phyloP scores from a whole-genome alignment of 768 basidiomycete species.

The Mycena rosella region DNA sequence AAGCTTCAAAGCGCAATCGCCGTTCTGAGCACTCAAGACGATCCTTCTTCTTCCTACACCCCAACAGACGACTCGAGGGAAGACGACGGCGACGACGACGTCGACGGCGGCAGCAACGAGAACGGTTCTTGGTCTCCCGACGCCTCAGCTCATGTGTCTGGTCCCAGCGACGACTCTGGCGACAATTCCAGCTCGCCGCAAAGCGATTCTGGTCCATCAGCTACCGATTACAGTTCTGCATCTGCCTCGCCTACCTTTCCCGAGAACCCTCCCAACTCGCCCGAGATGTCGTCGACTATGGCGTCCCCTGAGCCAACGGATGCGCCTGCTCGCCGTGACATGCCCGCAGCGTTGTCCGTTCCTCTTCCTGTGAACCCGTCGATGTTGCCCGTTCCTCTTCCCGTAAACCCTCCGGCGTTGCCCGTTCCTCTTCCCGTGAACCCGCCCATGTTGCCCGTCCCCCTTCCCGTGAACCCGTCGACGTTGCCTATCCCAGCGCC shows the following conservation, averaged over 20 bases:
- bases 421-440: not conserved
- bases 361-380: not conserved
- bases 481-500: not conserved
- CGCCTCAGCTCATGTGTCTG: not conserved
- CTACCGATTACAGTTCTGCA: slow-evolving; percentile 15
- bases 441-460: not conserved
- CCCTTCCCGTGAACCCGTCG: not conserved
- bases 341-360: not conserved
- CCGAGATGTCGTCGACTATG: slow-evolving; percentile 24
- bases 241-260: slow-evolving; percentile 23
- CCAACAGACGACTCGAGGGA: not conserved
- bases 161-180: not conserved
- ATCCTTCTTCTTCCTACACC: not conserved
- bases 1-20: slow-evolving; percentile 9
- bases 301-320: slow-evolving; percentile 18
- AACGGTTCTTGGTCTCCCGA: not conserved
- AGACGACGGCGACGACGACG: slow-evolving; percentile 8
- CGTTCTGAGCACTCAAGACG: slow-evolving; percentile 10
- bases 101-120: not conserved
- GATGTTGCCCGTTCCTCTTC: not conserved
- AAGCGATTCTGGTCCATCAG: not conserved
- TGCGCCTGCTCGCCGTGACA: slow-evolving; percentile 23
- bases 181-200: not conserved
- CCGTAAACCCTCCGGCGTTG: not conserved
- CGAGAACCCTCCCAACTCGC: slow-evolving; percentile 19